A percentile compares a stretch with the other conserved stretches of the same genome.
phyloP scores from a whole-genome alignment of 2,329 filamentous ascomycete species.

The Fusarium floridanum region DNA sequence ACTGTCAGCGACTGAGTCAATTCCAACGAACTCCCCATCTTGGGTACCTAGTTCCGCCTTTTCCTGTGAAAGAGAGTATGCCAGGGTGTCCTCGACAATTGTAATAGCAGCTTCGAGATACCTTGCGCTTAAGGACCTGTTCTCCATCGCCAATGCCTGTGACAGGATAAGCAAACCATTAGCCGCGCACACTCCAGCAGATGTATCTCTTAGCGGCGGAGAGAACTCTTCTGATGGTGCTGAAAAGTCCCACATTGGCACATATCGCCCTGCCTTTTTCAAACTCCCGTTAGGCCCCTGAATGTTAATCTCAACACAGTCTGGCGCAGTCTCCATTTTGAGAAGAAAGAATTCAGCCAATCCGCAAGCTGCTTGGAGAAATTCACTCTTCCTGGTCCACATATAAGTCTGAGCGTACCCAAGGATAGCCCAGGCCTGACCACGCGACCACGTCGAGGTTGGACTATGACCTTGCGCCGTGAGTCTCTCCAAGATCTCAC shows the following conservation, averaged over 20 bases:
- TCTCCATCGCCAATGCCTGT: not conserved
- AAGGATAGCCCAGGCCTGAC: slow-evolving; percentile 63
- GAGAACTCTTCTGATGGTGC: slow-evolving; percentile 31
- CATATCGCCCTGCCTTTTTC: not conserved
- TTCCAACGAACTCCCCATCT: slow-evolving; percentile 13
- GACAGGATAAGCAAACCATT: not conserved
- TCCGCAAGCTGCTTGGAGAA: slow-evolving; percentile 57
- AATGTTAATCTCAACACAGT: slow-evolving; percentile 21
- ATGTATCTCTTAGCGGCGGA: slow-evolving; percentile 43
- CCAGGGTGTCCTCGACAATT: not conserved
- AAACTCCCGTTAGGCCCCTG: slow-evolving; percentile 26
- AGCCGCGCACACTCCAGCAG: not conserved
- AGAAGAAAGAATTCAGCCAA: slow-evolving; percentile 62
- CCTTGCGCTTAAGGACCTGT: not conserved
- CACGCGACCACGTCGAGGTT: slow-evolving; percentile 62
- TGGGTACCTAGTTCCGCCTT: not conserved
- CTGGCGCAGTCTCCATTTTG: slow-evolving; percentile 49
- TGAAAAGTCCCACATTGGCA: slow-evolving; percentile 1
- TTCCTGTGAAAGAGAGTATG: not conserved
- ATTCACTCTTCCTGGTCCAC: slow-evolving; percentile 59
- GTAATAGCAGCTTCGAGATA: not conserved
- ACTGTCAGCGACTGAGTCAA: slow-evolving; percentile 13
- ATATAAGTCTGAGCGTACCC: slow-evolving; percentile 62
- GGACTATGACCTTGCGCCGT: slow-evolving; percentile 53
- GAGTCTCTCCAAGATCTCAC: not conserved